These are phyloP conservation scores for Hypoxylon rubiginosum DNA, from an alignment of 2,329 filamentous ascomycete species.

Conservation along the genomic window DNA sequence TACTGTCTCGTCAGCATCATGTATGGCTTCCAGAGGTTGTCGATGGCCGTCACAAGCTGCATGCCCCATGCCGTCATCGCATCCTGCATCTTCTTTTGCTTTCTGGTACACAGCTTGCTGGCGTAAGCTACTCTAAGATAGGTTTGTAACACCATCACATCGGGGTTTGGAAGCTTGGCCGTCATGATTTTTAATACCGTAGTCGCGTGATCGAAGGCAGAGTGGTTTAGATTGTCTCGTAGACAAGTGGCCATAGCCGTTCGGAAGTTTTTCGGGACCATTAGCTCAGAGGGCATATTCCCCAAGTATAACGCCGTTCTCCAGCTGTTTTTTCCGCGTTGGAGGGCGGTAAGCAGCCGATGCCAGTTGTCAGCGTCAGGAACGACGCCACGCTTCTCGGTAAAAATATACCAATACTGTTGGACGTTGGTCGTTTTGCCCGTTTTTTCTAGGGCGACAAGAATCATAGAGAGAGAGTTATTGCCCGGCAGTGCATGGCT, in stretches of 20 bases:
- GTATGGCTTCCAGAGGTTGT: constrained; percentile 65
- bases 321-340: constrained; percentile 74
- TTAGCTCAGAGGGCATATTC: constrained; percentile 62
- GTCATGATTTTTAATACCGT: constrained; percentile 76
- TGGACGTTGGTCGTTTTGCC: constrained; percentile 72
- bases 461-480: constrained; percentile 76
- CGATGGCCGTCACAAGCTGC: constrained; percentile 65
- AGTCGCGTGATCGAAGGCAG: constrained; percentile 74
- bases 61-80: constrained; percentile 62
- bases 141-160: constrained; percentile 64
- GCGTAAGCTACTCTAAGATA: constrained; percentile 70
- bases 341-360: constrained; percentile 76
- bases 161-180: constrained; percentile 58
- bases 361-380: constrained; percentile 82
- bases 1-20: constrained; percentile 42
- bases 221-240: constrained; percentile 81
- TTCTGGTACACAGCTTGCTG: constrained; percentile 58
- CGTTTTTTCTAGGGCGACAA: constrained; percentile 73
- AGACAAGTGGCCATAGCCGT: constrained; percentile 81
- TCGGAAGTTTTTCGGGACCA: constrained; percentile 70
- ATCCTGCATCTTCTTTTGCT: constrained; percentile 49
- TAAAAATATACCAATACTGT: constrained; percentile 84
- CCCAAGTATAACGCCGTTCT: constrained; percentile 71
- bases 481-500: constrained; percentile 61
- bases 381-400: constrained; percentile 68